Evolutionary conservation across 495 filamentous ascomycete species (phyloP), one percentile per base, ranked within the genome.

Genomic region (Cairneyella variabilis): DNA sequence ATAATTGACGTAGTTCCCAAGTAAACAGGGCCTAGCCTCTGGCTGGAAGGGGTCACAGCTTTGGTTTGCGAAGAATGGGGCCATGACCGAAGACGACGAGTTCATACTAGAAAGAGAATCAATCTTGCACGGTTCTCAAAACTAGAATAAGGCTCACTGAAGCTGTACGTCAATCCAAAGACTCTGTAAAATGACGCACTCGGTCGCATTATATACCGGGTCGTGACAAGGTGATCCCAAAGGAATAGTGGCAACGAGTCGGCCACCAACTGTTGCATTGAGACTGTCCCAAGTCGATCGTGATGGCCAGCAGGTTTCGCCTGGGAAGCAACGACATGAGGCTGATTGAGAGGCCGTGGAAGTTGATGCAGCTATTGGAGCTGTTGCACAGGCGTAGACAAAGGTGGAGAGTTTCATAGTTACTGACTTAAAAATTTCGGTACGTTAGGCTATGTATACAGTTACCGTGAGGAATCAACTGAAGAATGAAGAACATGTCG

Each of bases 1-100:
- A 48, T 86, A 88, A 3, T 64, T 59, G 8, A 79, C 71, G 63
- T 81, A 83, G 59, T 77, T 82, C 1, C 80, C 83, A 0, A 82
- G 62, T 0, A 68, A 72, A 65, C 84, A 90, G 4, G 74, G 67
- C 40, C 65, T 73, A 8, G 57, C 57, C 3, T 70, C 65, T n/a
- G 76, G 62, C 14, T 69, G 63, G 38, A 78, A 83, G 3, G 83
- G 81, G 53, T 79, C 73, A 61, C 83, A 88, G 41, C 69, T 75
- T 22, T 72, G 64, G 60, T 78, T 80, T 26, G 67, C 47, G 46
- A 68, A 78, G 56, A 60, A 76, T 3, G 72, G 68, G 0, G 67
- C 64, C 67, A 77, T 74, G 42, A 79, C 54, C 1, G 66, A 76
- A 0, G 67, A 65, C 3, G 67, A 63, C 3, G 55, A 58, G 30